phyloP scores from a whole-genome alignment of 495 filamentous ascomycete genomes.

The Penicillium macrosclerotiorum region DNA sequence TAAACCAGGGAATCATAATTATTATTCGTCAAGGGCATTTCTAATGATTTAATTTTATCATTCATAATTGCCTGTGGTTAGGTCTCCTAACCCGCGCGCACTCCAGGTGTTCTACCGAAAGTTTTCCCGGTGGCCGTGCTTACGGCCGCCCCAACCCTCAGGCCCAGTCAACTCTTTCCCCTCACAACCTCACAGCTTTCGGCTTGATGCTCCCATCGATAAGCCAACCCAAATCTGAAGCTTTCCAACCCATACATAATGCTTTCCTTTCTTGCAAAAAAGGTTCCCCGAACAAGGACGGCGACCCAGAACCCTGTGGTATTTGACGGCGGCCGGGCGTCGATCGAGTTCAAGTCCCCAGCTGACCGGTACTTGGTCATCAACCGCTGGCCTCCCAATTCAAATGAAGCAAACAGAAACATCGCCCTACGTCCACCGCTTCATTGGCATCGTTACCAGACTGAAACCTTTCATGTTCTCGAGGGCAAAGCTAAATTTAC shows the following conservation, averaged over 20 bases:
- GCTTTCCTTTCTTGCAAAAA: conserved; percentile 11
- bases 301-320: conserved; percentile 2
- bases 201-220: no score
- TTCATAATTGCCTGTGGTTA: no score
- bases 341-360: conserved; percentile 10
- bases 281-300: conserved; percentile 3
- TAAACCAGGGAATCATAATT: no score
- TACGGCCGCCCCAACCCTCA: not conserved
- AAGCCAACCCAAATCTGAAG: no score
- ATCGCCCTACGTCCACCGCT: conserved; percentile 11
- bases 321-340: conserved; percentile 13
- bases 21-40: no score
- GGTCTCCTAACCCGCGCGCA: no score
- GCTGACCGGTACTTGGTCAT: conserved; percentile 13
- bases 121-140: no score
- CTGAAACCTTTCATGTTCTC: conserved; percentile 12
- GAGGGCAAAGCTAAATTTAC: conserved; percentile 6
- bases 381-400: conserved; percentile 15
- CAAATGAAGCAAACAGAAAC: conserved; percentile 3
- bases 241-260: not conserved
- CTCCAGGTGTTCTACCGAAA: no score
- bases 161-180: not conserved
- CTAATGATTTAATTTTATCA: no score
- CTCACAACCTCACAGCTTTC: no score
- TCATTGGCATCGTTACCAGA: conserved; percentile 14